phyloP scores from a whole-genome alignment of 306 rosid genomes.

The Alnus glutinosa region DNA sequence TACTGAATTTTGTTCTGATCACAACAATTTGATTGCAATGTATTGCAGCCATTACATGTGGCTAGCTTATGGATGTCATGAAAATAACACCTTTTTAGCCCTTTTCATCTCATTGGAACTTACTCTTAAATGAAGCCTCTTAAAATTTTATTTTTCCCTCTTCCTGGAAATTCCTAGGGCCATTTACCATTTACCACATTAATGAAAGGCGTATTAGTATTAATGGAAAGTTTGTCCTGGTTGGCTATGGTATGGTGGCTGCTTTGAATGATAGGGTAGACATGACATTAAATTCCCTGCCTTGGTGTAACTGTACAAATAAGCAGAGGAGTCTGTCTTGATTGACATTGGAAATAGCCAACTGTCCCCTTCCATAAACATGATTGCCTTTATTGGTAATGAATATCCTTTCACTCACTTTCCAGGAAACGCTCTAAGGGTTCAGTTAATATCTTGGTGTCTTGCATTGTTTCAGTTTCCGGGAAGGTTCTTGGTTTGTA shows the following conservation, averaged over 20 bases:
- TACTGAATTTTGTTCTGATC: conserved; percentile 2
- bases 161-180: background rate
- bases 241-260: background rate
- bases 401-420: background rate
- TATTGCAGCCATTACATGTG: background rate
- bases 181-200: background rate
- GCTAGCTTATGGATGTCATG: background rate
- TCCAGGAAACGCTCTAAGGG: background rate
- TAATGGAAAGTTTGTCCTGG: background rate
- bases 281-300: background rate
- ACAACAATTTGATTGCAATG: conserved; percentile 11
- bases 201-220: background rate
- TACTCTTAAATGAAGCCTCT: background rate
- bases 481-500: background rate
- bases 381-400: background rate
- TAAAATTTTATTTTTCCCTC: background rate
- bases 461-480: background rate
- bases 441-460: background rate
- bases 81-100: background rate
- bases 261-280: background rate
- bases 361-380: background rate
- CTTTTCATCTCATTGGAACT: background rate
- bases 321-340: background rate
- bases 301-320: background rate
- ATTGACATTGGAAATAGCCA: background rate